Conservation (phyloP, 306 rosid species). For the Pueraria montana region DNA sequence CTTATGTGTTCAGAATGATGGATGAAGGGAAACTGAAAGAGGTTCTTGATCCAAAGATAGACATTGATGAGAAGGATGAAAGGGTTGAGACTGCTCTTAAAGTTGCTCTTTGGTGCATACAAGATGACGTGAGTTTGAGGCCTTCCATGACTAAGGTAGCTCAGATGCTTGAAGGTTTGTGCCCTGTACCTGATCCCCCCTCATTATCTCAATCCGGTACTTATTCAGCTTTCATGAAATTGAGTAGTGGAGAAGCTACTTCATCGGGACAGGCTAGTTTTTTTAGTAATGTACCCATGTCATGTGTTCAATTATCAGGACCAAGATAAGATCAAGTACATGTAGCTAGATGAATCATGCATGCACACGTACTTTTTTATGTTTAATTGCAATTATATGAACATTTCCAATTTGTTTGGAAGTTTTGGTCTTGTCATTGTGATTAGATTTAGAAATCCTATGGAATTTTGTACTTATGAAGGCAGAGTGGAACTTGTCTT, state of each 20-base stretch:
- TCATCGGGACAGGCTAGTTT: conserved; percentile 79
- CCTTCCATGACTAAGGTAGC: conserved; percentile 88
- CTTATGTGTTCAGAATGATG: conserved; percentile 83
- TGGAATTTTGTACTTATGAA: neutral
- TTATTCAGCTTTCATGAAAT: conserved; percentile 62
- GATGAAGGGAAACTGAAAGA: conserved; percentile 60
- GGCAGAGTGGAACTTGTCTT: neutral
- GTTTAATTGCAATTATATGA: conserved; percentile 8
- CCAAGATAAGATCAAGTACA: conserved; percentile 66
- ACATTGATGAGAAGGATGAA: conserved; percentile 64
- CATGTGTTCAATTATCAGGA: conserved; percentile 84
- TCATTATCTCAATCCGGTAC: conserved; percentile 62
- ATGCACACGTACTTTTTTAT: neutral
- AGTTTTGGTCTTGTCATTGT: conserved; percentile 16
- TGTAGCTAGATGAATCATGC: neutral
- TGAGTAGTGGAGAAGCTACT: conserved; percentile 67
- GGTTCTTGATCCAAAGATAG: conserved; percentile 64
- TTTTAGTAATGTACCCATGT: conserved; percentile 69
- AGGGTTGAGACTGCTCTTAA: conserved; percentile 57
- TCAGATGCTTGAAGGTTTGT: conserved; percentile 92
- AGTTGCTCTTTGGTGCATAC: conserved; percentile 91
- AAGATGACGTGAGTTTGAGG: conserved; percentile 78
- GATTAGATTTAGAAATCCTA: neutral
- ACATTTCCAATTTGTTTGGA: neutral
- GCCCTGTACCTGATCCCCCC: conserved; percentile 69